These are phyloP conservation scores for Penicillium sp. DNA, from an alignment of 2,329 filamentous ascomycete species.

Conservation along the genomic window DNA sequence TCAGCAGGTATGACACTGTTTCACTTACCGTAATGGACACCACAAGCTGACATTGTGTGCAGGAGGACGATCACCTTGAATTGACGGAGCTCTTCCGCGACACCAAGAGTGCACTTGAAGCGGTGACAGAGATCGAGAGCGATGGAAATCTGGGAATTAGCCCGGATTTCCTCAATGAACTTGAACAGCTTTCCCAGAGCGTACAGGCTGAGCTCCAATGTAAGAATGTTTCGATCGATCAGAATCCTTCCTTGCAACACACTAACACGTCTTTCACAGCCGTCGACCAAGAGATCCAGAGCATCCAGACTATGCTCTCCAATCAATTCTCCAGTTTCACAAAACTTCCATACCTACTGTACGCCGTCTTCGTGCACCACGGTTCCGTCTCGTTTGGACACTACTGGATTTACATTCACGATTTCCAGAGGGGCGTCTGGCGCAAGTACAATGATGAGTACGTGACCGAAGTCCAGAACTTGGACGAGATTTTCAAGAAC, in stretches of 20 bases:
- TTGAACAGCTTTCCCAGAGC: constrained; percentile 52
- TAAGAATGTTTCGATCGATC: constrained; percentile 30
- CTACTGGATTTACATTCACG: constrained; percentile 96
- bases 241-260: neutral
- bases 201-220: constrained; percentile 53
- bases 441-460: constrained; percentile 90
- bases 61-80: constrained; percentile 23
- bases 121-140: constrained; percentile 46
- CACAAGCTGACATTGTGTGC: neutral
- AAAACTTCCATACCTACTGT: constrained; percentile 75
- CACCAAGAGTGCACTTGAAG: constrained; percentile 49
- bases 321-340: constrained; percentile 66
- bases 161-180: constrained; percentile 42
- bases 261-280: constrained; percentile 22
- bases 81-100: constrained; percentile 15
- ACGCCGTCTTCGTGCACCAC: constrained; percentile 91
- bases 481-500: constrained; percentile 69
- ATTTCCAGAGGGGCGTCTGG: constrained; percentile 81
- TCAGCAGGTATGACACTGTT: constrained; percentile 32
- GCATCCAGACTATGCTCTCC: constrained; percentile 54
- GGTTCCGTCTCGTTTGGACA: constrained; percentile 72
- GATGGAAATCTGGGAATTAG: constrained; percentile 41
- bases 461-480: constrained; percentile 70
- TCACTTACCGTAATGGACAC: neutral
- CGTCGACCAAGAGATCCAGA: constrained; percentile 53